A percentile compares a stretch with the other conserved stretches of the same genome.
These are phyloP conservation scores for Sordaria brevicollis DNA, from an alignment of 495 filamentous ascomycete species.

Conservation along the genomic window DNA sequence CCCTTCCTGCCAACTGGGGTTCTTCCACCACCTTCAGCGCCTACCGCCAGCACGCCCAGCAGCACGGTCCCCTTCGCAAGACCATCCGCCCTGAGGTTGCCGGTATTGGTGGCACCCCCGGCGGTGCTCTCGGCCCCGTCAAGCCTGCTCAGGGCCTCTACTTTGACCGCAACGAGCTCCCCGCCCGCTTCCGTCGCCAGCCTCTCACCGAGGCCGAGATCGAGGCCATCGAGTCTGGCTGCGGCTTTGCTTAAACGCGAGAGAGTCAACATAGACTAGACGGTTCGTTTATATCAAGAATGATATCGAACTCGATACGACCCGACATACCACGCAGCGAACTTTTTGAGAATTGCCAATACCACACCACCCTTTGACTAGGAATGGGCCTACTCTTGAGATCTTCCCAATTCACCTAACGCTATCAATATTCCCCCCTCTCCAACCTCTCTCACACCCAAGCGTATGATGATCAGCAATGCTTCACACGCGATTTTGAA, in stretches of 20 bases:
- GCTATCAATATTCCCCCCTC: not conserved
- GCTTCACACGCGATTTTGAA: not conserved
- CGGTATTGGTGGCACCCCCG: slow-evolving; percentile 54
- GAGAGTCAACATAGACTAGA: not conserved
- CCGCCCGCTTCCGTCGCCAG: slow-evolving; percentile 65
- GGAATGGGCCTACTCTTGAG: not conserved
- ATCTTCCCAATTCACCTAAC: not conserved
- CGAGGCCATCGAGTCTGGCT: slow-evolving; percentile 87
- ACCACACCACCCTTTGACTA: not conserved
- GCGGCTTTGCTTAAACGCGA: slow-evolving; percentile 40
- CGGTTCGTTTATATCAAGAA: not conserved
- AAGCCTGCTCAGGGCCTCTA: slow-evolving; percentile 59
- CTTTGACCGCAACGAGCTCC: slow-evolving; percentile 86
- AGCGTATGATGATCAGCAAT: not conserved
- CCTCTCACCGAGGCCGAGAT: slow-evolving; percentile 74
- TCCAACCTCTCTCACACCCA: not conserved
- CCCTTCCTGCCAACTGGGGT: slow-evolving; percentile 43
- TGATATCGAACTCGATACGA: not conserved
- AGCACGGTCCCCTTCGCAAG: slow-evolving; percentile 77
- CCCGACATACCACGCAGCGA: not conserved
- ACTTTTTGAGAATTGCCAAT: not conserved
- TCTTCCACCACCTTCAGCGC: slow-evolving; percentile 59
- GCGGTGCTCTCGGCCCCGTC: slow-evolving; percentile 59
- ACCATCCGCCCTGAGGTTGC: slow-evolving; percentile 37
- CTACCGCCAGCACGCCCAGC: slow-evolving; percentile 86